Conservation (phyloP, 1,284 basidiomycete genomes). For the Earliella scabrosa region DNA sequence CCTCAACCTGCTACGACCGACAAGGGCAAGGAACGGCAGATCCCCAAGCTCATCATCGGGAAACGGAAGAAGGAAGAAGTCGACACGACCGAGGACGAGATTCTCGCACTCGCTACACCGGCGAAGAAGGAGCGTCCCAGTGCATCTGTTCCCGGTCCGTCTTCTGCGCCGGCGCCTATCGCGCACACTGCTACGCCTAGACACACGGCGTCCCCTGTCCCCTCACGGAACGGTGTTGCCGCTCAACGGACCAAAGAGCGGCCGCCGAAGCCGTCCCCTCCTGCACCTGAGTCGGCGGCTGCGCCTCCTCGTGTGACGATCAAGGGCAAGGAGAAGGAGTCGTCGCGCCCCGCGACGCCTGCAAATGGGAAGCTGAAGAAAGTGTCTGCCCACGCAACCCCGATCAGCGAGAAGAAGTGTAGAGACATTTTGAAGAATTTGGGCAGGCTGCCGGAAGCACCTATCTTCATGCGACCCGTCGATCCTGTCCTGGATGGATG, state of each 20-base stretch:
- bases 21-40: slow-evolving; percentile 36
- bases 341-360: slow-evolving; percentile 31
- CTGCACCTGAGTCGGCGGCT: slow-evolving; percentile 33
- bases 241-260: slow-evolving; percentile 39
- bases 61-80: slow-evolving; percentile 62
- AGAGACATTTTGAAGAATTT: slow-evolving; percentile 73
- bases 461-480: slow-evolving; percentile 86
- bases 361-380: slow-evolving; percentile 48
- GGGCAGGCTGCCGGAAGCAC: slow-evolving; percentile 69
- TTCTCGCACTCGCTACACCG: slow-evolving; percentile 63
- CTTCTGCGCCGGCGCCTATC: slow-evolving; percentile 17
- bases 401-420: slow-evolving; percentile 82
- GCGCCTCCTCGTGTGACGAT: slow-evolving; percentile 33
- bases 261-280: slow-evolving; percentile 35
- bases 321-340: slow-evolving; percentile 65
- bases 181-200: slow-evolving; percentile 17
- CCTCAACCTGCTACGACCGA: slow-evolving; percentile 22
- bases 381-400: slow-evolving; percentile 43
- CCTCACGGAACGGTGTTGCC: slow-evolving; percentile 22
- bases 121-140: slow-evolving; percentile 60
- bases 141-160: slow-evolving; percentile 30
- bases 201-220: slow-evolving; percentile 9
- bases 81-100: slow-evolving; percentile 49
- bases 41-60: slow-evolving; percentile 36
- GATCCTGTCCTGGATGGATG: slow-evolving; percentile 85